Conservation (phyloP, 2,329 filamentous ascomycete species). For the Cordyceps militaris region DNA sequence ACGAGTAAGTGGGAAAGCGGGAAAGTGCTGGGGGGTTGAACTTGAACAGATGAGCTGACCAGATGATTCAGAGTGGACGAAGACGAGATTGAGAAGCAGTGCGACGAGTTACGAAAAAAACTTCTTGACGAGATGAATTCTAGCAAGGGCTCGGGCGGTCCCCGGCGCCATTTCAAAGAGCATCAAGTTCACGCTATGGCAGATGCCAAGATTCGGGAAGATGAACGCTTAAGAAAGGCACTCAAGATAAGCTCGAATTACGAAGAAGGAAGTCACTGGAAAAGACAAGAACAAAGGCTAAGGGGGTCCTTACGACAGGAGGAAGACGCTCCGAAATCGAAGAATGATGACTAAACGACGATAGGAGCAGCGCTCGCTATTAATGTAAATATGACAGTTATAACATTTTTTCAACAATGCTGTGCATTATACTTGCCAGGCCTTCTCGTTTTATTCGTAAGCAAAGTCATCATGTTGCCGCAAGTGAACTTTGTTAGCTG, state of each 20-base stretch:
- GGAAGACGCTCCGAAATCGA: conserved; percentile 20
- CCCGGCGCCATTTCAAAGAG: conserved; percentile 61
- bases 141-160: conserved; percentile 26
- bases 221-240: conserved; percentile 76
- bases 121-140: conserved; percentile 33
- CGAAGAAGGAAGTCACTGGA: conserved; percentile 81
- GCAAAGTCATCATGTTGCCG: no score
- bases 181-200: conserved; percentile 96
- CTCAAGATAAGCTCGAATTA: conserved; percentile 82
- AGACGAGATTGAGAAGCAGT: conserved; percentile 74
- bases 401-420: neutral
- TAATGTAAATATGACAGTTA: neutral
- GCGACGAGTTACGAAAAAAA: conserved; percentile 36
- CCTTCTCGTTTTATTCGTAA: neutral
- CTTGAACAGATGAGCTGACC: conserved; percentile 11
- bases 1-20: conserved; percentile 51
- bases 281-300: conserved; percentile 67
- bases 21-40: no score
- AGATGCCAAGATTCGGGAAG: conserved; percentile 93
- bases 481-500: no score
- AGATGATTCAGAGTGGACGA: conserved; percentile 59
- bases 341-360: conserved; percentile 15
- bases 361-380: neutral
- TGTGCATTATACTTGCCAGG: neutral
- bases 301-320: conserved; percentile 38